A percentile compares a stretch with the other conserved stretches of the same genome.
Conservation (phyloP, 1,284 basidiomycete species). For the Sphagnurus paluster region DNA sequence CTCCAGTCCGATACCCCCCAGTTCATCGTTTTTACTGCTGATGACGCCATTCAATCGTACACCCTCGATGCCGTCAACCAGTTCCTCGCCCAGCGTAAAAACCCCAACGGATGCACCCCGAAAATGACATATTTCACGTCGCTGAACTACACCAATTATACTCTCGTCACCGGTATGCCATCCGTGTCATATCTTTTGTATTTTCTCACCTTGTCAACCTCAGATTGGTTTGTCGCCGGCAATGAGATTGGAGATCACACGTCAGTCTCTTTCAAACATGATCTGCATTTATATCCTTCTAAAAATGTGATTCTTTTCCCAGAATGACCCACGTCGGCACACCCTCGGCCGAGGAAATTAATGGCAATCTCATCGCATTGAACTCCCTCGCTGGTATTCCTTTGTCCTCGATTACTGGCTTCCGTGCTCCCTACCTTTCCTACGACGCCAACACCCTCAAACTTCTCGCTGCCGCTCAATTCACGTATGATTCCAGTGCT, state of each 20-base stretch:
- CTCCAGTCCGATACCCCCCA: constrained; percentile 61
- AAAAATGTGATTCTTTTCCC: constrained; percentile 1
- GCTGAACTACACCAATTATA: constrained; percentile 77
- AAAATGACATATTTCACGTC: constrained; percentile 79
- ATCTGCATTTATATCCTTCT: neutral
- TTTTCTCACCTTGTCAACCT: constrained; percentile 3
- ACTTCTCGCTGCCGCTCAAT: constrained; percentile 54
- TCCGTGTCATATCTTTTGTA: neutral
- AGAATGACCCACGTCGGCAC: constrained; percentile 82
- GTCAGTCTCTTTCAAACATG: constrained; percentile 37
- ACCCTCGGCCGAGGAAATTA: constrained; percentile 64
- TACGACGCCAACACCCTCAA: constrained; percentile 66
- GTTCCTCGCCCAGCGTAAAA: constrained; percentile 75
- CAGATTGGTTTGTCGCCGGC: constrained; percentile 80
- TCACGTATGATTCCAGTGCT: constrained; percentile 74
- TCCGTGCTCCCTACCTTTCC: constrained; percentile 79
- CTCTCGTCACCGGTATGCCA: constrained; percentile 62
- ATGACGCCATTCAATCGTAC: constrained; percentile 75
- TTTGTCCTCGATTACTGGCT: constrained; percentile 65
- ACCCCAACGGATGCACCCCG: constrained; percentile 79
- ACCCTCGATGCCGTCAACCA: constrained; percentile 72
- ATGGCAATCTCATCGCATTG: constrained; percentile 79
- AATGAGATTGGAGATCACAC: constrained; percentile 90
- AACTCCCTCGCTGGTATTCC: constrained; percentile 83
- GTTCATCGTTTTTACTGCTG: constrained; percentile 73